A percentile compares a stretch with the other conserved stretches of the same genome.
These are phyloP conservation scores for Nidula microcarpa DNA, from an alignment of 768 basidiomycete genomes.

Conservation along the genomic window DNA sequence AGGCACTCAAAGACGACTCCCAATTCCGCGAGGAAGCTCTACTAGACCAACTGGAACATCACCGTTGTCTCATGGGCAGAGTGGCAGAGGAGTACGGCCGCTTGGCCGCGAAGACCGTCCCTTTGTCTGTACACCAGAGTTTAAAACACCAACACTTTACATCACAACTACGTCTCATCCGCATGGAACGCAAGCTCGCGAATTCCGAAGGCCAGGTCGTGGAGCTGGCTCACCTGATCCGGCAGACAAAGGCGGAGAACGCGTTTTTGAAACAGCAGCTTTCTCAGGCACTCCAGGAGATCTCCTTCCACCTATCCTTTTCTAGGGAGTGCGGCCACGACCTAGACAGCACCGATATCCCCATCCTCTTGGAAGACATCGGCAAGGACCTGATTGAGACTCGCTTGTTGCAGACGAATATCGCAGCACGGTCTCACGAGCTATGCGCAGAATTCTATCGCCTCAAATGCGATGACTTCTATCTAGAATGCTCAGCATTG, in stretches of 20 bases:
- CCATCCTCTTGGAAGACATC: constrained; percentile 12
- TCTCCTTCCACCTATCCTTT: constrained; percentile 16
- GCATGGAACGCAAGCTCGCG: constrained; percentile 65
- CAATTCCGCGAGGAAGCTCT: constrained; percentile 41
- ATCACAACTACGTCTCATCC: constrained; percentile 38
- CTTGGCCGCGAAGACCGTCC: constrained; percentile 42
- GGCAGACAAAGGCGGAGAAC: constrained; percentile 54
- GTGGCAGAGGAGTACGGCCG: constrained; percentile 53
- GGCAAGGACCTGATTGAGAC: constrained; percentile 14
- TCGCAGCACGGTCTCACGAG: constrained; percentile 9
- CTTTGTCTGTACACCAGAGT: constrained; percentile 24
- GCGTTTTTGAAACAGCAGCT: constrained; percentile 32
- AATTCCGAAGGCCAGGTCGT: constrained; percentile 66
- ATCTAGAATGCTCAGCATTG: constrained; percentile 21
- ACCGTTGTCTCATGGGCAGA: constrained; percentile 37
- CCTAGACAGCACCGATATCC: not conserved
- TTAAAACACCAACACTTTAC: constrained; percentile 37
- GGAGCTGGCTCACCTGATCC: constrained; percentile 61
- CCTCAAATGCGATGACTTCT: constrained; percentile 28
- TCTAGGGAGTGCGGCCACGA: not conserved
- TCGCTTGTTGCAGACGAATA: constrained; percentile 2
- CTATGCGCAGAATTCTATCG: constrained; percentile 32
- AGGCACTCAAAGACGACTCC: constrained; percentile 23
- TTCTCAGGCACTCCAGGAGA: constrained; percentile 28
- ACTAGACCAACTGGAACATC: constrained; percentile 47